Percentiles rank a stretch among this genome's conserved stretches.
Evolutionary conservation across 805 yeast genomes (phyloP).

Genomic region (Kluyveromyces siamensis): DNA sequence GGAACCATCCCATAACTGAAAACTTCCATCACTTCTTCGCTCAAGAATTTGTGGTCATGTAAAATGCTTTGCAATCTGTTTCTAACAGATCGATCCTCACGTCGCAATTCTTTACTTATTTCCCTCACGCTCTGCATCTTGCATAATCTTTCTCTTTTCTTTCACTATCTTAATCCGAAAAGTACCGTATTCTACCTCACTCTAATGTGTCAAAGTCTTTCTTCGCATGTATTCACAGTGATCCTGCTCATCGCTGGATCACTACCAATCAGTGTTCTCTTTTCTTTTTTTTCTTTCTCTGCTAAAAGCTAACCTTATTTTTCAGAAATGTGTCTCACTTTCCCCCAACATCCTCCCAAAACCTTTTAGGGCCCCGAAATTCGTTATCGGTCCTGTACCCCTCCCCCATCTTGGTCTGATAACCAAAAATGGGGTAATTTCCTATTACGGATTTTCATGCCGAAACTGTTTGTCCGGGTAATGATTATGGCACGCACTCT

Average conservation of each 20-base stretch:
- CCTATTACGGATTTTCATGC: not conserved
- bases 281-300: too few species aligned
- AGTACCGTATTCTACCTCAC: too few species aligned
- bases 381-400: not conserved
- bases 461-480: too few species aligned
- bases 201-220: not conserved
- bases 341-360: too few species aligned
- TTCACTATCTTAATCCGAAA: too few species aligned
- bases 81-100: conserved; percentile 41
- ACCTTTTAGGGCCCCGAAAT: too few species aligned
- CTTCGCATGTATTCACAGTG: not conserved
- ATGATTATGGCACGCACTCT: too few species aligned
- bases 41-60: conserved; percentile 48
- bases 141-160: not conserved
- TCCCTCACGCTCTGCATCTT: conserved; percentile 1
- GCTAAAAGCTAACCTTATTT: too few species aligned
- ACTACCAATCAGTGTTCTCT: too few species aligned
- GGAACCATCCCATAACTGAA: conserved; percentile 49
- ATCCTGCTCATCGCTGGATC: too few species aligned
- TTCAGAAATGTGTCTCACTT: too few species aligned
- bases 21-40: conserved; percentile 15
- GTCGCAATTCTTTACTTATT: conserved; percentile 36
- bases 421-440: not conserved
- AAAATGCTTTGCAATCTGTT: conserved; percentile 68
- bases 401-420: not conserved